Conservation (phyloP, 2,329 filamentous ascomycete species). For the Sarocladium strictum region DNA sequence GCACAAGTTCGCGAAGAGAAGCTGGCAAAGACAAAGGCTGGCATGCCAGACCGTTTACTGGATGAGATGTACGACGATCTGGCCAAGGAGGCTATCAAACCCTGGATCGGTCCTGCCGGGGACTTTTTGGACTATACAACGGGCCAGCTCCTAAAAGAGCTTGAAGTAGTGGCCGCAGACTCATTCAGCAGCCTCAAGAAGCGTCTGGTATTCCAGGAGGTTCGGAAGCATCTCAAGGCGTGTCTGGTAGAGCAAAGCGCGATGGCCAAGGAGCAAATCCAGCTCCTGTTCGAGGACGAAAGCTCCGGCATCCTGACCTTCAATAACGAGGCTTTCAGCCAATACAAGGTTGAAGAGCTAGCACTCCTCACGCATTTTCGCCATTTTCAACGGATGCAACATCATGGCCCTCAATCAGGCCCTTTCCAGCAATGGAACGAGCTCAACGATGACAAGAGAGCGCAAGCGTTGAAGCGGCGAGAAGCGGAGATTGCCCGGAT, state of each 20-base stretch:
- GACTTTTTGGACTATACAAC: constrained; percentile 43
- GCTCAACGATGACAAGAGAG: constrained; percentile 42
- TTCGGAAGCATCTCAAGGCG: constrained; percentile 32
- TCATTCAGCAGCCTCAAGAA: constrained; percentile 43
- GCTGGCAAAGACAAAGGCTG: constrained; percentile 45
- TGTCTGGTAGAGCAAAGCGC: constrained; percentile 37
- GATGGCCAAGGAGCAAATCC: constrained; percentile 26
- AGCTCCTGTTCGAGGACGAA: constrained; percentile 46
- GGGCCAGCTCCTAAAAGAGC: constrained; percentile 37
- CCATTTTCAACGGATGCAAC: constrained; percentile 42
- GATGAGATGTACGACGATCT: constrained; percentile 55
- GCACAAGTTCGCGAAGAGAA: constrained; percentile 50
- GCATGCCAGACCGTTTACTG: constrained; percentile 53
- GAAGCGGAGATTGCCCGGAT: constrained; percentile 40
- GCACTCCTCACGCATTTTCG: constrained; percentile 40
- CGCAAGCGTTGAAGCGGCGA: constrained; percentile 36
- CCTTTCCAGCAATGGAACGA: constrained; percentile 27
- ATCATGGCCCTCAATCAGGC: constrained; percentile 26
- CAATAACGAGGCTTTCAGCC: constrained; percentile 41
- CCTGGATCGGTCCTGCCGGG: constrained; percentile 51
- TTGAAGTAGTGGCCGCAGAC: constrained; percentile 39
- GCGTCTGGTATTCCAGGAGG: constrained; percentile 43
- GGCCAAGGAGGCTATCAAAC: constrained; percentile 47
- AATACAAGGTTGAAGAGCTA: constrained; percentile 40
- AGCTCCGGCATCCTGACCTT: constrained; percentile 51